Percentiles rank a stretch among this genome's conserved stretches.
phyloP scores from a whole-genome alignment of 2,329 filamentous ascomycete species.

The Lasiodiplodia theobromae region DNA sequence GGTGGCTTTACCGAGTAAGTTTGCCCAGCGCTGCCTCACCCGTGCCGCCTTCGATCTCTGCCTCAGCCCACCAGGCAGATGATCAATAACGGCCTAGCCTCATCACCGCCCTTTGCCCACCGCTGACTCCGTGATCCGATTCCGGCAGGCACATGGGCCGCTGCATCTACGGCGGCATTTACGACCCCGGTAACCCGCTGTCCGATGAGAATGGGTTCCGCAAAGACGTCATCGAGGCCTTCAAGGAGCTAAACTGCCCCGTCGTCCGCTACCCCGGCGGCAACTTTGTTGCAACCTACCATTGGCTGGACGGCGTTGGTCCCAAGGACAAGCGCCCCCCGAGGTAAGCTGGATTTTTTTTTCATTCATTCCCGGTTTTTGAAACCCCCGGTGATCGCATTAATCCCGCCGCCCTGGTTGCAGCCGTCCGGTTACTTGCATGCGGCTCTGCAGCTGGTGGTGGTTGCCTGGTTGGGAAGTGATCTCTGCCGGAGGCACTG shows the following conservation, averaged over 20 bases:
- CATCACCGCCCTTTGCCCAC: constrained; percentile 36
- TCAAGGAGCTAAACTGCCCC: constrained; percentile 76
- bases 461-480: constrained; percentile 5
- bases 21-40: not conserved
- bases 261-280: constrained; percentile 83
- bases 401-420: constrained; percentile 4
- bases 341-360: constrained; percentile 46
- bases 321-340: constrained; percentile 72
- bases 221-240: constrained; percentile 76
- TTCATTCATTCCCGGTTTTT: not conserved
- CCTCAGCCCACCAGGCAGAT: constrained; percentile 16
- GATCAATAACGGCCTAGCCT: constrained; percentile 26
- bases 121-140: constrained; percentile 5
- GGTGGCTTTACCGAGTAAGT: constrained; percentile 82
- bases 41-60: not conserved
- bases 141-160: constrained; percentile 78
- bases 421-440: constrained; percentile 17
- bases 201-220: constrained; percentile 79
- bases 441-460: constrained; percentile 10
- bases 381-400: constrained; percentile 18
- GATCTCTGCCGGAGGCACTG: constrained; percentile 6
- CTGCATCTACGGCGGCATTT: constrained; percentile 87
- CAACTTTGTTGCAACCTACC: constrained; percentile 85
- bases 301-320: constrained; percentile 84
- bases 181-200: constrained; percentile 77